Percentiles rank a stretch among this genome's conserved stretches.
phyloP scores from a whole-genome alignment of 495 filamentous ascomycete genomes.

The Talaromyces stipitatus region DNA sequence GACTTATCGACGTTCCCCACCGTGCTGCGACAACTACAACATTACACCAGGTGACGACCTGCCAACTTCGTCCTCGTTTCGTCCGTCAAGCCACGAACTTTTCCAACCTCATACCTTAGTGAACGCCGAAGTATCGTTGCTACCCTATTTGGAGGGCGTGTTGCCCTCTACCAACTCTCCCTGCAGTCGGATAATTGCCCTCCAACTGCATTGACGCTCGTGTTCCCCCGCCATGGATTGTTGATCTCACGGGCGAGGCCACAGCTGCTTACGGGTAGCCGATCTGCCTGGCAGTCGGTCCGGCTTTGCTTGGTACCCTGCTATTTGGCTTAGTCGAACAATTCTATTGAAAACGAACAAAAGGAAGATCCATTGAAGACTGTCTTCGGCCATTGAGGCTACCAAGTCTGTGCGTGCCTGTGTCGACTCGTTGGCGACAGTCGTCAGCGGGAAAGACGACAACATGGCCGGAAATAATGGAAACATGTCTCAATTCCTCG shows the following conservation, averaged over 20 bases:
- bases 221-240: slow-evolving; percentile 29
- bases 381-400: not conserved
- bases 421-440: slow-evolving; percentile 1
- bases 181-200: not conserved
- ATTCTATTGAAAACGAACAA: not conserved
- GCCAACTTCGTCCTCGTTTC: not conserved
- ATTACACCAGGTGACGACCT: not conserved
- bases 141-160: not conserved
- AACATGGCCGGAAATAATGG: slow-evolving; percentile 40
- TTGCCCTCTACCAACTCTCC: not conserved
- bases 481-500: slow-evolving; percentile 34
- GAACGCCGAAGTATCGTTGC: not conserved
- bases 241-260: slow-evolving; percentile 39
- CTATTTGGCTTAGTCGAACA: not conserved
- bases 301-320: slow-evolving; percentile 14
- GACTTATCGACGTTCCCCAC: slow-evolving; percentile 1
- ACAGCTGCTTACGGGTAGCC: slow-evolving; percentile 37
- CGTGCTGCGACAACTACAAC: slow-evolving; percentile 1
- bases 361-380: not conserved
- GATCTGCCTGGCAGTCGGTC: slow-evolving; percentile 46
- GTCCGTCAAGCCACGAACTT: not conserved
- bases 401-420: slow-evolving; percentile 5
- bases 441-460: slow-evolving; percentile 10
- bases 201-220: not conserved
- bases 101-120: not conserved